Conservation (phyloP, 352 stramenopile species). For the Phytophthora fragariaefolia region DNA sequence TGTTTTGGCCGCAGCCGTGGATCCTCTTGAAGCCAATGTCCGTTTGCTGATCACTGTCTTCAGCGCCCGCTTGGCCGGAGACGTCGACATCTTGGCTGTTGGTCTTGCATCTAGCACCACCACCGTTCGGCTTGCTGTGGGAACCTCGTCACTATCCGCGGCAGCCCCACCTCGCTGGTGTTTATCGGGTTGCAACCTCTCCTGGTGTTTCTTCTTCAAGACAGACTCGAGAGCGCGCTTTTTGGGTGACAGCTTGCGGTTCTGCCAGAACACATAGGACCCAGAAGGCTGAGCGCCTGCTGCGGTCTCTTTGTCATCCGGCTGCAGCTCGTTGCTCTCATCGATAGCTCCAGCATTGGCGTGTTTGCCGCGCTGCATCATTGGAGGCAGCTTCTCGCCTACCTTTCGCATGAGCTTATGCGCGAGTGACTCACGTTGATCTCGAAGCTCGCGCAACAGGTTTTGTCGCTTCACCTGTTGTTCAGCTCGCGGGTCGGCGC, state of each 20-base stretch:
- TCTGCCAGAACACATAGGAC: constrained; percentile 66
- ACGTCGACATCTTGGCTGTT: constrained; percentile 18
- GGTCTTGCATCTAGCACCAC: background rate
- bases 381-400: constrained; percentile 43
- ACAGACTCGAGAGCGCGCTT: constrained; percentile 70
- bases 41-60: constrained; percentile 25
- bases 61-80: constrained; percentile 22
- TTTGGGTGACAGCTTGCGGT: constrained; percentile 70
- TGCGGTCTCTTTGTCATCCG: constrained; percentile 10
- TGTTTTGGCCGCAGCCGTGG: background rate
- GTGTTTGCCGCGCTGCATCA: constrained; percentile 46
- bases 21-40: background rate
- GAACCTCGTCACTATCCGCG: background rate
- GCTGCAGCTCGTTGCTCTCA: background rate
- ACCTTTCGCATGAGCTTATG: constrained; percentile 78
- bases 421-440: constrained; percentile 75
- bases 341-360: constrained; percentile 6
- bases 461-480: constrained; percentile 79
- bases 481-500: constrained; percentile 57
- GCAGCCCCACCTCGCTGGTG: constrained; percentile 7
- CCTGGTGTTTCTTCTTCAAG: constrained; percentile 72
- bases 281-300: constrained; percentile 38
- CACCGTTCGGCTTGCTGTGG: constrained; percentile 1
- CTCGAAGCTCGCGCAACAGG: constrained; percentile 68
- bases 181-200: constrained; percentile 27